A percentile compares a stretch with the other conserved stretches of the same genome.
Evolutionary conservation across 2,329 filamentous ascomycete genomes (phyloP).

Genomic region (Microdochium nivale): DNA sequence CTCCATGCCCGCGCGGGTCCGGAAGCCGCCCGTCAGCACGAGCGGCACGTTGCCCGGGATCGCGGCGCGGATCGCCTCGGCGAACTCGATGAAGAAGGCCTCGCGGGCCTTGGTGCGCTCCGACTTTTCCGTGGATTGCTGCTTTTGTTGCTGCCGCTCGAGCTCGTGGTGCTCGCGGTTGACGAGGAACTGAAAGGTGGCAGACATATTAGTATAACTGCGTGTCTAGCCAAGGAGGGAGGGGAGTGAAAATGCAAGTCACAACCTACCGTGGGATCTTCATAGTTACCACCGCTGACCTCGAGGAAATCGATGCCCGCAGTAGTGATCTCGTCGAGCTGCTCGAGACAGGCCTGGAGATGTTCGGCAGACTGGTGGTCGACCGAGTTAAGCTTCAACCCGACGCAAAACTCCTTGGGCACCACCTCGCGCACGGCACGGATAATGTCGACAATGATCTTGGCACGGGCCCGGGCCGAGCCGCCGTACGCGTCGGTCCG

Average conservation of each 20-base stretch:
- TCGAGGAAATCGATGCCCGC: conserved; percentile 57
- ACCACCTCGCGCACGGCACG: conserved; percentile 27
- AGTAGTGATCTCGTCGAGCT: conserved; percentile 28
- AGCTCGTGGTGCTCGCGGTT: background rate
- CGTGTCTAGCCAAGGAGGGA: background rate
- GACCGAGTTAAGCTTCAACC: conserved; percentile 45
- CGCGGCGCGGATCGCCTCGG: conserved; percentile 31
- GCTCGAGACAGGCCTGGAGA: conserved; percentile 39
- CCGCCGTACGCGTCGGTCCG: conserved; percentile 49
- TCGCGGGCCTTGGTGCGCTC: conserved; percentile 44
- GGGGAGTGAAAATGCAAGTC: background rate
- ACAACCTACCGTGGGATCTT: conserved; percentile 35
- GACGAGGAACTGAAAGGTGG: background rate
- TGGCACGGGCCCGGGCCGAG: conserved; percentile 31
- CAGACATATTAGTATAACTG: background rate
- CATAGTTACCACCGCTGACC: conserved; percentile 52
- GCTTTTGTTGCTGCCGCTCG: conserved; percentile 5
- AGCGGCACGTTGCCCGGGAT: conserved; percentile 26
- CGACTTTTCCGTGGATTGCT: background rate
- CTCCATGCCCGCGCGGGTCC: conserved; percentile 43
- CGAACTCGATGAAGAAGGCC: conserved; percentile 59
- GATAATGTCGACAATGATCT: conserved; percentile 40
- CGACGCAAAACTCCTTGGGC: conserved; percentile 34
- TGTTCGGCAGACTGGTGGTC: conserved; percentile 34
- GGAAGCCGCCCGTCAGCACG: conserved; percentile 39